A percentile compares a stretch with the other conserved stretches of the same genome.
Conservation (phyloP, 1,284 basidiomycete species). For the Trametes versicolor region DNA sequence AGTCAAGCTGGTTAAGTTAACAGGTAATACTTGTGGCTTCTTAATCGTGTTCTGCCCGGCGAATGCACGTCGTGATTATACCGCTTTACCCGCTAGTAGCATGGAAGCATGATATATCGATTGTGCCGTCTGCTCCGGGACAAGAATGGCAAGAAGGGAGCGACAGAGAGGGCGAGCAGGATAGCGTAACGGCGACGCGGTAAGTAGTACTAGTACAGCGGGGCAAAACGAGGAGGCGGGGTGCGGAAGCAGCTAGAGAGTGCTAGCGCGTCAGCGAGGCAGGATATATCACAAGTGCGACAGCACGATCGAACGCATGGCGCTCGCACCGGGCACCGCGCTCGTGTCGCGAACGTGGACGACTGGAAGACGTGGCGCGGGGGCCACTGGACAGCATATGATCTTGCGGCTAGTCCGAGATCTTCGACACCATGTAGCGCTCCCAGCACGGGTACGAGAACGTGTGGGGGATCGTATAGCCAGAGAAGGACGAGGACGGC, state of each 20-base stretch:
- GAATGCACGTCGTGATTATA: too few relatives aligned
- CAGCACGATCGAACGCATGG: neutral
- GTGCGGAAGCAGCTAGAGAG: neutral
- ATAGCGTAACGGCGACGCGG: neutral
- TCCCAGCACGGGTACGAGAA: slow-evolving; percentile 69
- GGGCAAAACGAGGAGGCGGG: neutral
- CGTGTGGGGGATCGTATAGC: slow-evolving; percentile 55
- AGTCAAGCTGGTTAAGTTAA: too few relatives aligned
- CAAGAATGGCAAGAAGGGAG: neutral
- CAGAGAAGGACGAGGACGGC: slow-evolving; percentile 21
- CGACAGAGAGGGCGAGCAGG: neutral
- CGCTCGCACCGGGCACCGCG: neutral
- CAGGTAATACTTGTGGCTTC: too few relatives aligned
- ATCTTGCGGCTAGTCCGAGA: slow-evolving; percentile 27
- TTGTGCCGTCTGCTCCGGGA: too few relatives aligned
- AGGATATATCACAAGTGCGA: slow-evolving; percentile 4
- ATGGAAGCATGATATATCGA: too few relatives aligned
- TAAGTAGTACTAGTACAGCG: neutral
- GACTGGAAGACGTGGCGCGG: too few relatives aligned
- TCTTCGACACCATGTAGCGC: slow-evolving; percentile 61
- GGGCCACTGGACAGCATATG: neutral
- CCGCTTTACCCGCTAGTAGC: too few relatives aligned
- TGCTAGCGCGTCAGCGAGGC: neutral
- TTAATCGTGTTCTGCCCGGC: too few relatives aligned
- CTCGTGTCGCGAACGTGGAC: neutral